These are phyloP conservation scores for Populus nigra DNA, from an alignment of 345 rosid species.

Conservation along the genomic window DNA sequence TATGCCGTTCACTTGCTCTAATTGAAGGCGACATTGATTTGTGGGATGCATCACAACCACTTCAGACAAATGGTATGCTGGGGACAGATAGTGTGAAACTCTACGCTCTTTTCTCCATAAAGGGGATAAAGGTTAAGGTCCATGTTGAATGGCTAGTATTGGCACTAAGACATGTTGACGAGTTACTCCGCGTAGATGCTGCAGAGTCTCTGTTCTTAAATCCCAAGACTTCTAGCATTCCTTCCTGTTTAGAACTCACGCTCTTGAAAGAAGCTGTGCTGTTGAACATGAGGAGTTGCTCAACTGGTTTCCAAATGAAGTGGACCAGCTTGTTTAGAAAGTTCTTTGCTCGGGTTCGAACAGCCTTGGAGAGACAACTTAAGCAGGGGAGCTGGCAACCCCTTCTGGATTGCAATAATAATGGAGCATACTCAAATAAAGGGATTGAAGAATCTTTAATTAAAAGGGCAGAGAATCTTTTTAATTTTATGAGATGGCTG, in stretches of 20 bases:
- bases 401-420: constrained; percentile 19
- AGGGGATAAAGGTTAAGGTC: constrained; percentile 67
- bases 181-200: constrained; percentile 87
- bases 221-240: constrained; percentile 84
- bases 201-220: constrained; percentile 93
- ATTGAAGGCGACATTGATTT: constrained; percentile 89
- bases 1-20: constrained; percentile 81
- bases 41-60: constrained; percentile 19
- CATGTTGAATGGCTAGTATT: constrained; percentile 74
- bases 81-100: constrained; percentile 31
- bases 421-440: constrained; percentile 21
- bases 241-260: constrained; percentile 77
- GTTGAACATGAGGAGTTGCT: constrained; percentile 92
- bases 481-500: constrained; percentile 87
- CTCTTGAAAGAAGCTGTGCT: constrained; percentile 80
- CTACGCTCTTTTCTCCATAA: constrained; percentile 59
- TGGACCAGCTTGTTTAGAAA: constrained; percentile 92
- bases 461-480: constrained; percentile 64
- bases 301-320: constrained; percentile 96
- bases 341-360: constrained; percentile 83
- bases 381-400: constrained; percentile 78
- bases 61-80: constrained; percentile 9
- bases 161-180: constrained; percentile 90
- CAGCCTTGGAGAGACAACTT: constrained; percentile 84
- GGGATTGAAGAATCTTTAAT: constrained; percentile 35